These are phyloP conservation scores for Microdochium trichocladiopsis DNA, from an alignment of 2,329 filamentous ascomycete genomes.

Conservation along the genomic window DNA sequence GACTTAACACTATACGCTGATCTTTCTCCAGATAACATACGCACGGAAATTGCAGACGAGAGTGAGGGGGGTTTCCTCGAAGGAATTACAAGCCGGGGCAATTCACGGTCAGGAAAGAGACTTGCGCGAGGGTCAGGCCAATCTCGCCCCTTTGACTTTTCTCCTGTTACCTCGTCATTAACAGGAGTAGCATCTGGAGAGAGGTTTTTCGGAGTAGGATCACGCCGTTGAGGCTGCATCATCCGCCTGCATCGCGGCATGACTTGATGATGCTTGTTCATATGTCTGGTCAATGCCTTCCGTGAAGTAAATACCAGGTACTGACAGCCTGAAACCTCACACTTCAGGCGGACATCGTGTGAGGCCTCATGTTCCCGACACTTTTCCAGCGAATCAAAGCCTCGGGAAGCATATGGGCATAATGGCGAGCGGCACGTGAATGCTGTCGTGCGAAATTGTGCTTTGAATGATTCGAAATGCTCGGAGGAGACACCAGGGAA, in stretches of 20 bases:
- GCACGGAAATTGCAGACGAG: no score
- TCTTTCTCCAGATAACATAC: no score
- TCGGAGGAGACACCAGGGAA: constrained; percentile 2
- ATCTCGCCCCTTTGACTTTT: no score
- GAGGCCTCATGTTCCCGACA: constrained; percentile 7
- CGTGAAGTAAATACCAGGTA: constrained; percentile 4
- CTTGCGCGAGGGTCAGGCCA: no score
- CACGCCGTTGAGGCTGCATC: neutral
- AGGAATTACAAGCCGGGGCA: no score
- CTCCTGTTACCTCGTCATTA: no score
- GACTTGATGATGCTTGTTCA: neutral
- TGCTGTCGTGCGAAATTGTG: constrained; percentile 3
- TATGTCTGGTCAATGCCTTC: neutral
- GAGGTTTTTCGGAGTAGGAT: no score
- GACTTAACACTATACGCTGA: no score
- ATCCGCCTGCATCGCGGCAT: neutral
- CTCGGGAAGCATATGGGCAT: constrained; percentile 8
- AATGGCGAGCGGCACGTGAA: constrained; percentile 8
- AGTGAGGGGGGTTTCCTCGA: no score
- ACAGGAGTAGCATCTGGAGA: no score
- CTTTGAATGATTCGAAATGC: constrained; percentile 9
- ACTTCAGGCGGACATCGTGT: constrained; percentile 4
- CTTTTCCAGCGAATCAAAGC: constrained; percentile 8
- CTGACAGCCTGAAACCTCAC: constrained; percentile 3
- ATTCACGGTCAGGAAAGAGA: no score